phyloP scores from a whole-genome alignment of 805 yeast species.

The Candida loeiensis region DNA sequence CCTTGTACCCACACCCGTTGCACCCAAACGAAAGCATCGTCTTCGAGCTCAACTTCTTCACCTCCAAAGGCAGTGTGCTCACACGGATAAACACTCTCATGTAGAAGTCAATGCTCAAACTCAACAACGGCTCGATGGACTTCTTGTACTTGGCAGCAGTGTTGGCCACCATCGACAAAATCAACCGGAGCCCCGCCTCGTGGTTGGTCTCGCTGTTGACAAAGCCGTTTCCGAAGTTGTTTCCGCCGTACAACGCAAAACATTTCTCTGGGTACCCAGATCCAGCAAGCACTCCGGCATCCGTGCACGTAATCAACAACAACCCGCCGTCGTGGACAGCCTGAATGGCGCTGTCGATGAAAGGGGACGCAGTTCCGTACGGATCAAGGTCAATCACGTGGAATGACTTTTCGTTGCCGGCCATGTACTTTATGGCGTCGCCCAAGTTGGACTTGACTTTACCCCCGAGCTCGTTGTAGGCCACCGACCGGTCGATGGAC shows the following conservation, averaged over 20 bases:
- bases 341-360: slow-evolving; percentile 87
- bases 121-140: slow-evolving; percentile 79
- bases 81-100: slow-evolving; percentile 83
- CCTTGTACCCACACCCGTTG: slow-evolving; percentile 76
- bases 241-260: slow-evolving; percentile 91
- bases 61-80: slow-evolving; percentile 71
- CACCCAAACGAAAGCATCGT: slow-evolving; percentile 81
- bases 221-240: slow-evolving; percentile 61
- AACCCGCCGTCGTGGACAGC: slow-evolving; percentile 81
- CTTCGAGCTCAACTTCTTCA: slow-evolving; percentile 72
- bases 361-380: slow-evolving; percentile 96
- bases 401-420: slow-evolving; percentile 47
- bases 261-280: slow-evolving; percentile 96
- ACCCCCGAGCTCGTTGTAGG: slow-evolving; percentile 55
- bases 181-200: slow-evolving; percentile 87
- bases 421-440: slow-evolving; percentile 88
- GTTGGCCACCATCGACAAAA: slow-evolving; percentile 67
- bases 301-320: slow-evolving; percentile 91
- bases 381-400: slow-evolving; percentile 95
- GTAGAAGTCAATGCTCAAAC: slow-evolving; percentile 88
- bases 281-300: slow-evolving; percentile 92
- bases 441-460: slow-evolving; percentile 69
- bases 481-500: slow-evolving; percentile 69
- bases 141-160: slow-evolving; percentile 90
- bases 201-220: slow-evolving; percentile 71